A percentile compares a stretch with the other conserved stretches of the same genome.
Conservation (phyloP, 495 filamentous ascomycete genomes). For the Penicillium bialowiezense region DNA sequence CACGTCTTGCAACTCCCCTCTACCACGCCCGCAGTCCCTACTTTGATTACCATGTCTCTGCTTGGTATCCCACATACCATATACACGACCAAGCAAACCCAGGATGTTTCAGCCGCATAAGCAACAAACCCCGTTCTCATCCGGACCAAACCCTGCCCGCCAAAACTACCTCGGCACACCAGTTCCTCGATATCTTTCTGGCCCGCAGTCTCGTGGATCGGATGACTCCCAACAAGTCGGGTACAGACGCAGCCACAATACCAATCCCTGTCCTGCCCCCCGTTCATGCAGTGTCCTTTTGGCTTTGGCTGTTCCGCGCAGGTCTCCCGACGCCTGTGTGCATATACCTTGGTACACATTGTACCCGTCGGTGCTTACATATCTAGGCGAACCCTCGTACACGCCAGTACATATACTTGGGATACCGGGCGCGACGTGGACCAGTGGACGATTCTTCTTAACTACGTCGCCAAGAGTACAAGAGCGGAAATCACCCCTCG, state of each 20-base stretch:
- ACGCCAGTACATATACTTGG: too few relatives aligned
- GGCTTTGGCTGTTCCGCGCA: not conserved
- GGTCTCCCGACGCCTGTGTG: not conserved
- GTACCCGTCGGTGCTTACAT: too few relatives aligned
- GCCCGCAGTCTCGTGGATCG: constrained; percentile 11
- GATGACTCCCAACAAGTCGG: constrained; percentile 6
- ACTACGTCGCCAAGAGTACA: too few relatives aligned
- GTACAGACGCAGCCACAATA: constrained; percentile 1
- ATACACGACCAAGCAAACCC: not conserved
- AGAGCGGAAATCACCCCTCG: too few relatives aligned
- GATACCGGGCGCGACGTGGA: too few relatives aligned
- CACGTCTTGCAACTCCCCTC: not conserved
- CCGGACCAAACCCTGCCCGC: not conserved
- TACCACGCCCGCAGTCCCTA: not conserved
- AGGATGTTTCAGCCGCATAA: constrained; percentile 6
- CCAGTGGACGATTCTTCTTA: too few relatives aligned
- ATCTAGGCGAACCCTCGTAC: too few relatives aligned
- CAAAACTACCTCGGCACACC: constrained; percentile 5
- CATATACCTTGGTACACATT: not conserved
- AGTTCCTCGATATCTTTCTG: constrained; percentile 1
- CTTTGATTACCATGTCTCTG: not conserved
- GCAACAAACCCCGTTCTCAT: constrained; percentile 3
- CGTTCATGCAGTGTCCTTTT: not conserved
- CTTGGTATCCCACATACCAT: not conserved
- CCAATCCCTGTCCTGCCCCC: not conserved